A percentile compares a stretch with the other conserved stretches of the same genome.
phyloP scores from a whole-genome alignment of 345 rosid species.

The Arabis hirsuta region DNA sequence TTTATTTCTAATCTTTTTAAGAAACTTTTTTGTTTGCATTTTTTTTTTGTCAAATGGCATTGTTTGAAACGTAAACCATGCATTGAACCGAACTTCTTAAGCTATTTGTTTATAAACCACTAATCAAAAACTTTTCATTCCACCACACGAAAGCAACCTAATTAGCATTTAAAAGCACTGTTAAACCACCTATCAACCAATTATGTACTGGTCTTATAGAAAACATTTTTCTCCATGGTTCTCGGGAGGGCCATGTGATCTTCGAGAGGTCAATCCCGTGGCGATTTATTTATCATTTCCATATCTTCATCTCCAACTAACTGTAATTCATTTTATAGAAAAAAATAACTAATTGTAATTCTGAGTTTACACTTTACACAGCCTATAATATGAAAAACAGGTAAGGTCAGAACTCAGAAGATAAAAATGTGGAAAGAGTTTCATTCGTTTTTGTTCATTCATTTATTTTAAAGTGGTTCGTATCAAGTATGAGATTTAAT shows the following conservation, averaged over 20 bases:
- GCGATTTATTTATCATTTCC: slow-evolving; percentile 10
- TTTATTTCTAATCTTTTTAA: background rate
- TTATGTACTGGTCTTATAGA: background rate
- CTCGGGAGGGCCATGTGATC: slow-evolving; percentile 25
- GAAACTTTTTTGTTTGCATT: too few species aligned
- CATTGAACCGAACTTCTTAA: too few species aligned
- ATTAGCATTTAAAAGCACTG: slow-evolving; percentile 2
- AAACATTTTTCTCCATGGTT: slow-evolving; percentile 4
- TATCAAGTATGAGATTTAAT: slow-evolving; percentile 1
- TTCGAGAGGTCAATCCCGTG: slow-evolving; percentile 4
- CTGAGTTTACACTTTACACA: background rate
- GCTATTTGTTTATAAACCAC: background rate
- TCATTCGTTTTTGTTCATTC: too few species aligned
- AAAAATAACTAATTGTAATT: background rate
- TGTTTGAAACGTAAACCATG: background rate
- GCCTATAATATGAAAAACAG: background rate
- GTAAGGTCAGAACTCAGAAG: too few species aligned
- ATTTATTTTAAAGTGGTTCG: background rate
- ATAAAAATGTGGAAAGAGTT: background rate
- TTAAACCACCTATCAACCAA: background rate
- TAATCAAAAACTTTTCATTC: background rate
- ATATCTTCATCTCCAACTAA: background rate
- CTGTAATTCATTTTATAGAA: background rate
- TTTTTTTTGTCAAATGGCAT: background rate
- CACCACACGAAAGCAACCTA: background rate